Base-by-base conservation (phyloP, 768 basidiomycete species). In the Collybiopsis confluens region DNA sequence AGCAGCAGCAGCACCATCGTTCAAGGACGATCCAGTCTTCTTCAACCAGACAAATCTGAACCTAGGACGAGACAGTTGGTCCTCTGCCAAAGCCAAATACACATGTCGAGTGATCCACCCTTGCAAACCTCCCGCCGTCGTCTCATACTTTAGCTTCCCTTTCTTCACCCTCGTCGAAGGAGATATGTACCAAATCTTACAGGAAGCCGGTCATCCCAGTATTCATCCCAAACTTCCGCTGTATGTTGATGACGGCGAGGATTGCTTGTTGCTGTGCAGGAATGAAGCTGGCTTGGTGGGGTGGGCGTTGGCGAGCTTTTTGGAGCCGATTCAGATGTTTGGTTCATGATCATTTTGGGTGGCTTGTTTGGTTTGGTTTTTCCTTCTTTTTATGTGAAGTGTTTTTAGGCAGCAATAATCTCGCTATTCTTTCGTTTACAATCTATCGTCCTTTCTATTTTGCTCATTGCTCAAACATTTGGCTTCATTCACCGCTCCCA, bases 221-320 rank as follows among this genome's bases (percentile, higher is more conserved):
- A 75, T 79, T 20, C 88, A 90, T 61, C 75, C 78, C 3, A 81
- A 87, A 59, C 69, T 92, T 38, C 90, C 90, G 2, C 63, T 92
- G 53, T 83, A 85, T 60, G 86, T 91, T 46, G 90, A 92, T 59
- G 78, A 80, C 51, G 80, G 80, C 1, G 90, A 90, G 58, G 90
- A 92, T 60, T 91, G 90, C 68, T 69, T 92, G 57, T 68, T 92
- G 50, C 76, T 92, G 23, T 88, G 85, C 57, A 72, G 88, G 40
- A 80, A 86, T 64, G 65, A 62, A 30, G 52, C 57, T 3, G 78
- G 80, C 10, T 73, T 77, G 9, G 76, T 91, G 16, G 90, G 90
- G 0, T 92, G 90, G 90, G 85, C 85, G 2, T 65, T 92, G 57
- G 90, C 90, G 33, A 91, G 90, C 65, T 92, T 90, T 68, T 66